Evolutionary conservation across 139 green algal species (phyloP), one percentile per base, ranked within the genome.

Genomic region (Picochlorum sp.): DNA sequence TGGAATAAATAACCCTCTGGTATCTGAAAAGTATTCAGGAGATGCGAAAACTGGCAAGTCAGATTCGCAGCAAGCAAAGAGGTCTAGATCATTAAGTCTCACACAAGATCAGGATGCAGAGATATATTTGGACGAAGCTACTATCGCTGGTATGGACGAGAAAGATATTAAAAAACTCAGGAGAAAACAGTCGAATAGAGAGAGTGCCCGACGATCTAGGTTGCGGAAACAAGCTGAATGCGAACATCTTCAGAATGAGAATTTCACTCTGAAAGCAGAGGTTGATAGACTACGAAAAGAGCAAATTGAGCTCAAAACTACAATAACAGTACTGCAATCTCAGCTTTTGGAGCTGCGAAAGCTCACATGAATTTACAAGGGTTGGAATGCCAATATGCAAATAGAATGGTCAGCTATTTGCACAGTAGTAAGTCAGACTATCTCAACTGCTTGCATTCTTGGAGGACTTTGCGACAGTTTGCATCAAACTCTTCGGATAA

Each of bases 111-210:
- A 44, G n/a, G 56, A 20, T 21, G n/a, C 18, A 45, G 18, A 21
- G 30, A 45, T 20, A 20, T n/a, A 45, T 10, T 56, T 62, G 15
- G 31, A 45, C 52, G 56, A n/a, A 45, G 30, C 31, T 44, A 20
- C n/a, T 52, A 20, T 31, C 20, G 52, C 54, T 41, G 44, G 57
- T 20, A 37, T 68, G n/a, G 86, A 94, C 41, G 86, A 94, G 57
- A 63, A 79, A 18, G 86, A 96, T 61, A 15, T 88, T n/a, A 95
- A 95, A 72, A 67, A 76, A 28, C 73, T 88, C 71, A 68, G 77
- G 44, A 78, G 89, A 45, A 96, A 96, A 78, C 89, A 96, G 75
- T 87, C 74, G 62, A 96, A 96, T 66, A 65, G 90, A 20, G 89
- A 96, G 76, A 85, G 74, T 14, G 89, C 89, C 4, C 70, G 89